Base-by-base conservation (phyloP, 116 monocot species). In the Trichopus zeylanicus region DNA sequence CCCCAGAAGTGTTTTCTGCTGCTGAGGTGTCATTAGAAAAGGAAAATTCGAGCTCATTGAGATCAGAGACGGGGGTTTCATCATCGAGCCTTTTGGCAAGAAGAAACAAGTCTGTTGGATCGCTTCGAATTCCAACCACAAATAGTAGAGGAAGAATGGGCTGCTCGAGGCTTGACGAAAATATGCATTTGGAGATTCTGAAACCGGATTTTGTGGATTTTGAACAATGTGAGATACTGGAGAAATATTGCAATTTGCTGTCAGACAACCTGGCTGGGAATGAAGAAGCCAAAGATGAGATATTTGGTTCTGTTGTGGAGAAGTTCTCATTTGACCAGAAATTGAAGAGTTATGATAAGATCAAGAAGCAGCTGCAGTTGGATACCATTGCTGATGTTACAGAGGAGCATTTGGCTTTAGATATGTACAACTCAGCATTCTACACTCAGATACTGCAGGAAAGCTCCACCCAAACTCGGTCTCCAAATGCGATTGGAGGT, bases 51-150 rank as follows among this genome's bases (percentile, higher is more conserved):
- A 65, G 56, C 23, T 46, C 79, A n/a, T n/a, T n/a, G n/a, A n/a
- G n/a, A n/a, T n/a, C n/a, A n/a, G n/a, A n/a, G n/a, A n/a, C n/a
- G n/a, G n/a, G n/a, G n/a, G n/a, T n/a, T n/a, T n/a, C n/a, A n/a
- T n/a, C n/a, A 20, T 81, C 75, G 3, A 81, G 76, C 71, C 53
- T 89, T 11, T 57, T 86, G 67, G 90, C 84, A 4, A 79, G 86
- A 63, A 76, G 87, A 67, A 68, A 55, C 66, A 86, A 84, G 35
- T 79, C 84, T 24, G 48, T 81, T 55, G 63, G 78, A 34, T 61
- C 68, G 32, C 86, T 95, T 32, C 59, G 55, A 4, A 67, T 89
- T 62, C 76, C 64, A 31, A 64, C 67, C 2, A 76, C 75, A 7
- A 65, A 53, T 32, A 75, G 60, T 34, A 70, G 55, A 51, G 78